phyloP scores from a whole-genome alignment of 2,329 filamentous ascomycete species.

The Amesomyces nigricolor region DNA sequence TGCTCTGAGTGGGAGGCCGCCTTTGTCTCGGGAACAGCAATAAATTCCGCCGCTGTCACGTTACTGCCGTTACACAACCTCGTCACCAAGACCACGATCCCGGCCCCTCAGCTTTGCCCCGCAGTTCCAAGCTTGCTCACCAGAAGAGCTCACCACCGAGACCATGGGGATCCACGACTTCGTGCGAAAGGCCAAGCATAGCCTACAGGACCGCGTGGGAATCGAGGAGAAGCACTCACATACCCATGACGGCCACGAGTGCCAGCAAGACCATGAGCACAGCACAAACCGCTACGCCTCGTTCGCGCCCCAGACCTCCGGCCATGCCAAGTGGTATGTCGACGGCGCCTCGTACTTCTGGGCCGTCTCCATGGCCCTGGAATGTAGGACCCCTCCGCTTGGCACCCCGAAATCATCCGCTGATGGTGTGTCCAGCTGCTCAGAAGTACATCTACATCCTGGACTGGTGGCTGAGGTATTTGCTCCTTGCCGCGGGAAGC shows the following conservation, averaged over 20 bases:
- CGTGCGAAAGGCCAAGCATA: conserved; percentile 38
- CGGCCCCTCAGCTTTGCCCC: background rate
- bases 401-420: conserved; percentile 5
- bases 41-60: background rate
- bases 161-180: conserved; percentile 39
- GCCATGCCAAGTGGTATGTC: conserved; percentile 82
- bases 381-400: conserved; percentile 39
- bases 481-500: background rate
- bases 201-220: conserved; percentile 33
- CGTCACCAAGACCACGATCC: background rate
- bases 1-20: background rate
- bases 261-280: conserved; percentile 39
- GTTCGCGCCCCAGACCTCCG: conserved; percentile 68
- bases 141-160: background rate
- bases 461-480: conserved; percentile 72
- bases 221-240: conserved; percentile 39
- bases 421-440: conserved; percentile 45
- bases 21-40: background rate
- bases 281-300: conserved; percentile 53
- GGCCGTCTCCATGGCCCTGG: conserved; percentile 73
- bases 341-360: conserved; percentile 81
- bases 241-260: conserved; percentile 40
- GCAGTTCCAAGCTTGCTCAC: conserved; percentile 10
- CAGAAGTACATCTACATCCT: conserved; percentile 76
- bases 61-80: background rate